These are phyloP conservation scores for Rhodamnia rubescens DNA, from an alignment of 345 rosid species.

Conservation along the genomic window DNA sequence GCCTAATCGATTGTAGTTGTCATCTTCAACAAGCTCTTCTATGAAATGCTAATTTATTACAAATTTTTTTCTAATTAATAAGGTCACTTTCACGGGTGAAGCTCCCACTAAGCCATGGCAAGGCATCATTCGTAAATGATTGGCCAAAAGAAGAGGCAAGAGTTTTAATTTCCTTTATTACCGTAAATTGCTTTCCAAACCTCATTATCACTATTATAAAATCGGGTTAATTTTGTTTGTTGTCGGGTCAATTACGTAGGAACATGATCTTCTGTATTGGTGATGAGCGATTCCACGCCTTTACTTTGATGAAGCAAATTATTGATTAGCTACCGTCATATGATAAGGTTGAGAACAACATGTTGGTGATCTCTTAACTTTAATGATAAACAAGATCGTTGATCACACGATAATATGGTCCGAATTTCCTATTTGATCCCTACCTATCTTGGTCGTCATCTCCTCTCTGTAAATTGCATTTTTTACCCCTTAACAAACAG, in stretches of 20 bases:
- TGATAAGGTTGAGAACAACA: neutral
- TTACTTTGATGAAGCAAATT: neutral
- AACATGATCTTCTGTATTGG: neutral
- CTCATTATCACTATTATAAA: neutral
- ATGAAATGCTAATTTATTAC: neutral
- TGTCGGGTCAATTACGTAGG: neutral
- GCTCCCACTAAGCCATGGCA: neutral
- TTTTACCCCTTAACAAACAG: too few relatives aligned
- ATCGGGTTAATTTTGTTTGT: neutral
- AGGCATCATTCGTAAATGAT: neutral
- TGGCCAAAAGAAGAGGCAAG: neutral
- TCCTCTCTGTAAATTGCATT: too few relatives aligned
- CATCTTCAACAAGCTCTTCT: neutral
- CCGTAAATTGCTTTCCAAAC: neutral
- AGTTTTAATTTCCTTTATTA: neutral
- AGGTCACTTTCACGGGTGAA: neutral
- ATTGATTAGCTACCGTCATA: neutral
- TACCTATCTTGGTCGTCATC: neutral
- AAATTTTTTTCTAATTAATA: too few relatives aligned
- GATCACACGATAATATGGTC: neutral
- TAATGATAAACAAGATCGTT: neutral
- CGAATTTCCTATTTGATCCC: neutral
- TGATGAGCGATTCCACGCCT: neutral
- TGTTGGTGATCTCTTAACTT: neutral
- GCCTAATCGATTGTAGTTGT: neutral